Conservation (phyloP, 2,329 filamentous ascomycete species). For the Microsporum canis region DNA sequence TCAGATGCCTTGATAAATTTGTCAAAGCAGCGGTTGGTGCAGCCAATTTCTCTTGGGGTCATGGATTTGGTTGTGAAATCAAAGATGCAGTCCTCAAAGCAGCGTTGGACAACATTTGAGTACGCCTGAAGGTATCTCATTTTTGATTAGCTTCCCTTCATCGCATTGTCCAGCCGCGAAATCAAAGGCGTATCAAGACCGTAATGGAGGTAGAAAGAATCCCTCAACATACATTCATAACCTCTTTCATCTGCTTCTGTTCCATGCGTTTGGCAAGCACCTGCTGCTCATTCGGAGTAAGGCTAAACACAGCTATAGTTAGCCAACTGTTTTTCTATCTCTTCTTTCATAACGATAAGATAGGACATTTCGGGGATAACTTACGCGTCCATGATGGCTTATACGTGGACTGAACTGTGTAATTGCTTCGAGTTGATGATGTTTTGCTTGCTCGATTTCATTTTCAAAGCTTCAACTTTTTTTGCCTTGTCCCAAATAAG, state of each 20-base stretch:
- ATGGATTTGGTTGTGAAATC: slow-evolving; percentile 98
- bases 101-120: slow-evolving; percentile 49
- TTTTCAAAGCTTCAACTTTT: not conserved
- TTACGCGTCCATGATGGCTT: slow-evolving; percentile 30
- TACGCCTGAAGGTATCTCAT: slow-evolving; percentile 44
- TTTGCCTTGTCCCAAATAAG: not conserved
- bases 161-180: not conserved
- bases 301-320: slow-evolving; percentile 34
- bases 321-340: not conserved
- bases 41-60: slow-evolving; percentile 75
- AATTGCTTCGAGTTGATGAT: not conserved
- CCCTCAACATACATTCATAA: slow-evolving; percentile 73
- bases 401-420: not conserved
- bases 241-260: slow-evolving; percentile 97
- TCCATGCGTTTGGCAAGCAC: slow-evolving; percentile 92
- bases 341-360: not conserved
- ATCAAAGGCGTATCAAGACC: not conserved
- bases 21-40: slow-evolving; percentile 87
- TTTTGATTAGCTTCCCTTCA: not conserved
- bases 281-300: slow-evolving; percentile 71
- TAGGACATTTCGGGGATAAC: slow-evolving; percentile 3
- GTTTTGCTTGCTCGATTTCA: not conserved
- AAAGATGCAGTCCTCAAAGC: slow-evolving; percentile 94
- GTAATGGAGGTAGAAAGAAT: not conserved
- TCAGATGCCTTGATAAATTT: slow-evolving; percentile 91